A percentile compares a stretch with the other conserved stretches of the same genome.
These are phyloP conservation scores for Pichia pseudocactophila DNA, from an alignment of 805 yeast species.

Conservation along the genomic window DNA sequence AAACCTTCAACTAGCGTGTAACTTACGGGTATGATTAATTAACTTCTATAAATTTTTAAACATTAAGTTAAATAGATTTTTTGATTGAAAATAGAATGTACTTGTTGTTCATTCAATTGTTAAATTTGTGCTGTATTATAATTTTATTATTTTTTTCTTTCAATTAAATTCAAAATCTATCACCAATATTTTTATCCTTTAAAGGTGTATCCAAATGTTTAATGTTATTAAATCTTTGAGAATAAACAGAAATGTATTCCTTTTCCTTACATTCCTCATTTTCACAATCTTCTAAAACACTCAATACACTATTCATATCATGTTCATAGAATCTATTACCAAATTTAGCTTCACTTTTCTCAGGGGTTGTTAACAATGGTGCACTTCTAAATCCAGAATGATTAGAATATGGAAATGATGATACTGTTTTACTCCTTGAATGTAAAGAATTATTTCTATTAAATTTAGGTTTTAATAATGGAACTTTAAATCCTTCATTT, in stretches of 20 bases:
- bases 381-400: conserved; percentile 7
- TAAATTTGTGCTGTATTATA: not conserved
- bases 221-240: conserved; percentile 13
- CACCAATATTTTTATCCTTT: conserved; percentile 13
- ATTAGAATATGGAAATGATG: conserved; percentile 14
- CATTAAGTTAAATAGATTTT: too few relatives aligned
- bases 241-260: conserved; percentile 11
- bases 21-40: not conserved
- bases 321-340: conserved; percentile 3
- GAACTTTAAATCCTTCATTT: conserved; percentile 10
- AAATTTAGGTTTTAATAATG: conserved; percentile 6
- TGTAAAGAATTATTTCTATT: conserved; percentile 11
- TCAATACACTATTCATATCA: conserved; percentile 2
- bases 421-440: conserved; percentile 21
- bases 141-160: not conserved
- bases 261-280: not conserved
- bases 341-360: conserved; percentile 6
- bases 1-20: not conserved
- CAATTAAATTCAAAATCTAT: too few relatives aligned
- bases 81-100: too few relatives aligned
- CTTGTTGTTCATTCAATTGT: too few relatives aligned
- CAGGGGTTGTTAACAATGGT: conserved; percentile 10
- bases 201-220: conserved; percentile 28
- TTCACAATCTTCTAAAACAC: conserved; percentile 2
- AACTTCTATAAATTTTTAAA: not conserved